Evolutionary conservation across 192 early-diverging fungal genomes (phyloP), one percentile per base, ranked within the genome.

Genomic region (Piromyces sp.): DNA sequence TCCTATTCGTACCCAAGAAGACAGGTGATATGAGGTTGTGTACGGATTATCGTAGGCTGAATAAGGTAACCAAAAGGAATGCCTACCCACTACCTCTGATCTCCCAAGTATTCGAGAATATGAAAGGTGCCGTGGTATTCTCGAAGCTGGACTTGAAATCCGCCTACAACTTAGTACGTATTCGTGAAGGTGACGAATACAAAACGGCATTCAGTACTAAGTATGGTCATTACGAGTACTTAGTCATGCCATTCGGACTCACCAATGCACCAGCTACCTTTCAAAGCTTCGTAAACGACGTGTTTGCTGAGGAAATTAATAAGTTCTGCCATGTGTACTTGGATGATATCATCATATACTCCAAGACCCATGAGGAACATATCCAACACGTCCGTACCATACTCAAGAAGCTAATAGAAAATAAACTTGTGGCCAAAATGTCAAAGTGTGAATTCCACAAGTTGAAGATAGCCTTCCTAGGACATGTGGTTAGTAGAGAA

Each of bases 211-310:
- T 89, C 78, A 80, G 80, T 0, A 84, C 85, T 0, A 79, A 83
- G 0, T 83, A 82, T 4, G 85, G 86, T 0, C 84, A 82, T 3
- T 88, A 80, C 30, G 83, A 88, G 80, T 88, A 81, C 29, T 51
- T n/a, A n/a, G n/a, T n/a, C n/a, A n/a, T n/a, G n/a, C n/a, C n/a
- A n/a, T n/a, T n/a, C n/a, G n/a, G n/a, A 0, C 81, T 88, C 0
- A 81, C 68, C 16, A 88, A 88, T 58, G 84, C 87, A 0, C 88
- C 86, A 0, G 88, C 85, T 0, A 82, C 86, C 0, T 89, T 89
- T 26, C 84, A 89, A 82, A 79, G 80, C 0, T 78, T 89, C 16
- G 85, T 89, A 83, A 87, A 89, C 30, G 80, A 82, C 19, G 81
- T 88, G 1, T 30, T 89, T 15, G 28, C 30, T 0, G 84, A 84